Base-by-base conservation (phyloP, 768 basidiomycete genomes). In the Baorangia bicolor region DNA sequence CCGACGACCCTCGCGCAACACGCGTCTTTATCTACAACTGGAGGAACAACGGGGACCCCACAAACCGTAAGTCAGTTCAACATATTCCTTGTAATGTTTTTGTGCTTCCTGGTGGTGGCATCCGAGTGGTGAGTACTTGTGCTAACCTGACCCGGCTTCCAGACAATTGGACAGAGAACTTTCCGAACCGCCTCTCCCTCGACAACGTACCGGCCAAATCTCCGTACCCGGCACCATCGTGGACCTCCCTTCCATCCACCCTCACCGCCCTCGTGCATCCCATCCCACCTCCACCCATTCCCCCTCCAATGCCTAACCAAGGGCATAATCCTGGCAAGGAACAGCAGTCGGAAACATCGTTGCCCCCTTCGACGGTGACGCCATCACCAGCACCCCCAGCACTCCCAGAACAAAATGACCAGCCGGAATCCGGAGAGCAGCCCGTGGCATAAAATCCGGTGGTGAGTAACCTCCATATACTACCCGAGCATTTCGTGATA, bases 21-120 rank as follows among this genome's bases (percentile, higher is more conserved):
- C 48, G 51, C 7, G 58, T 69, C 5, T 71, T 73, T 38, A 28
- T 64, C 23, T 71, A 73, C 40, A 71, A 73, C 47, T 71, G 66
- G 69, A 57, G 50, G 23, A 62, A 64, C 12, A 65, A 71, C 2
- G 71, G 70, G 8, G 69, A 71, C 42, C 71, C 71, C 31, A 49
- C 60, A 34, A 65, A 64, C 33, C 70, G 71, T 73, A 27, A 57
- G 69, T 67, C 14, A 11, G 51, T 14, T 18, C 16, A 2, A n/a
- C 0, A 28, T 30, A 18, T 18, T 25, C 23, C 14, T 38, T 31
- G 37, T 23, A 12, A 2, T 23, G 27, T 16, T 18, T 18, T 48
- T 14, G 34, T 11, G 12, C 20, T 38, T 34, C 4, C 30, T 23
- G 11, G 28, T 16, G 7, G 27, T 25, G 31, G 42, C 12, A 13